Base-by-base conservation (phyloP, 2,329 filamentous ascomycete genomes). In the Orbilia brochopaga region DNA sequence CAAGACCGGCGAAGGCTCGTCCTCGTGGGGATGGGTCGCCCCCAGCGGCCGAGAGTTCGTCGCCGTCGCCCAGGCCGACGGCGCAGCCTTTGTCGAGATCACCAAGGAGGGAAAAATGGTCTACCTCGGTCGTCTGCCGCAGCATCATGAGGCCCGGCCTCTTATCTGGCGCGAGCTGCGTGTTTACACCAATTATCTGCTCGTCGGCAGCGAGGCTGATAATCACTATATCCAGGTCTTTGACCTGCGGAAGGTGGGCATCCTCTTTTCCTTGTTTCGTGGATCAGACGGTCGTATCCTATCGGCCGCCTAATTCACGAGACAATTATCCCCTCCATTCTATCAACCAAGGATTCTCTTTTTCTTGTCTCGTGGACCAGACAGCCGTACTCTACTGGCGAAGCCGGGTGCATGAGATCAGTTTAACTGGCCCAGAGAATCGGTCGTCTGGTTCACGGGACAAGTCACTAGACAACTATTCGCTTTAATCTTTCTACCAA, bases 161-260 rank as follows among this genome's bases (percentile, higher is more conserved):
- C 46, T 50, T 44, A 72, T 72, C 19, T 72, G 67, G 67, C 67
- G 67, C 54, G 80, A 81, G 61, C 80, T 81, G 56, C 77, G 79
- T 62, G 74, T 78, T 66, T 74, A 80, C 75, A 78, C 81, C 63
- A 77, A 79, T 66, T 82, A 80, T 63, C 79, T 80, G 57, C 75
- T 79, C 63, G 80, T 81, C 65, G 80, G 80, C n/a, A 78, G 78
- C 11, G 82, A 83, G 73, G 82, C 83, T 35, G 75, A 76, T 48
- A 77, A 80, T 74, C 85, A 87, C 77, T 83, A 84, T 35, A 82
- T 88, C 52, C 86, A 87, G 78, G 82, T 87, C 78, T 88, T 88
- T 75, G 86, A 88, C 78, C 82, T 87, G 83, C 82, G 80, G 8
- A 76, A 76, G 73, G 73, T 76, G 53, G 15, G 57, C 58, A 13